Base-by-base conservation (phyloP, 345 rosid genomes). In the Pugionium dolabratum region DNA sequence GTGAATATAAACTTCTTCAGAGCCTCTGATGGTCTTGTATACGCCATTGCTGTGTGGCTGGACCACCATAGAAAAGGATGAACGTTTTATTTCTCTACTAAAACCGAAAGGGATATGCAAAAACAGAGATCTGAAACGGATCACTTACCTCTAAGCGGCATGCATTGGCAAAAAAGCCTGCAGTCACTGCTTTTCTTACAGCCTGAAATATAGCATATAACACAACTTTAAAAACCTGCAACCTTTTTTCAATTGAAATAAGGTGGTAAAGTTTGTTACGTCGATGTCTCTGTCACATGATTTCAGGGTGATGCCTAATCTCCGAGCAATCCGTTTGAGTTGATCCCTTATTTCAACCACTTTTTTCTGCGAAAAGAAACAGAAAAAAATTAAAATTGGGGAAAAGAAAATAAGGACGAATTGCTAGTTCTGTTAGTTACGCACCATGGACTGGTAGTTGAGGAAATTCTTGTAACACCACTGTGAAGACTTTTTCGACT, bases 111-210 rank as follows among this genome's bases (percentile, higher is more conserved):
- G 10, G 34, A 41, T 65, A 18, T 49, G 31, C 27, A 34, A 40
- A 58, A 49, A 57, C 41, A 57, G 48, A 64, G 47, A 57, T 18
- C 5, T 41, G 1, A 50, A 41, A 57, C 10, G 46, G 7, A 26
- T 9, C 55, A 73, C 81, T 83, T 73, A 86, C 98, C 76, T 87
- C 93, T 75, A 86, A 73, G 40, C 73, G 83, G 71, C 95, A 87
- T 44, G 96, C 96, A 76, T 92, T 84, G n/a, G 95, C 95, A 7
- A 89, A 92, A 82, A 84, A 92, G 2, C 98, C 97, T 60, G 95
- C 80, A 55, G 82, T 65, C 28, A 88, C 89, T 5, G 97, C 96
- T 83, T 90, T 93, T 73, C 97, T 82, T 54, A 93, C 86, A 37
- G 74, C 81, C 97, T 90, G 85, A 51, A 49, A 80, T 63, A 75